phyloP scores from a whole-genome alignment of 106 monocot genomes.

The Xerophyta viscosa region DNA sequence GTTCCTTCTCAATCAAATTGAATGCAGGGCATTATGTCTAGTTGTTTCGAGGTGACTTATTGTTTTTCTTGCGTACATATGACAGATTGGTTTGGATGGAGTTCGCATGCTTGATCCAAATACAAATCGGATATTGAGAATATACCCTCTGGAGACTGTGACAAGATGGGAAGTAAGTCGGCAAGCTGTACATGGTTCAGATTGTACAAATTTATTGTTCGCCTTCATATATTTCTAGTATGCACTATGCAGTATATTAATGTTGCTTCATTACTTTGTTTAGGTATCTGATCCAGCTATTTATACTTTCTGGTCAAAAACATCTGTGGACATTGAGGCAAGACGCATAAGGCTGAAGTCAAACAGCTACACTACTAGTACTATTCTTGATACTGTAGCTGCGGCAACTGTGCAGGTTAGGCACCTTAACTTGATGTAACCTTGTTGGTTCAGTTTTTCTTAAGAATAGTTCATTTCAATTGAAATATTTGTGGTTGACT shows the following conservation, averaged over 20 bases:
- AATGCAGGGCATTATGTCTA: too few species aligned
- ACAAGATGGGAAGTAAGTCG: constrained; percentile 84
- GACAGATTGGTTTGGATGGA: constrained; percentile 94
- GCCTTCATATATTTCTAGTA: too few species aligned
- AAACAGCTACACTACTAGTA: constrained; percentile 85
- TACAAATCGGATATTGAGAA: constrained; percentile 68
- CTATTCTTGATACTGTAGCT: constrained; percentile 86
- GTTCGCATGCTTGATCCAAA: constrained; percentile 94
- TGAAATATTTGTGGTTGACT: too few species aligned
- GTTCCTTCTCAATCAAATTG: too few species aligned
- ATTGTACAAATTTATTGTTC: too few species aligned
- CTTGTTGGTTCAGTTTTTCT: background rate
- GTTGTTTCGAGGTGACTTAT: too few species aligned
- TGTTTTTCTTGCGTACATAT: too few species aligned
- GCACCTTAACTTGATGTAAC: background rate
- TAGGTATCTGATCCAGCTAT: constrained; percentile 72
- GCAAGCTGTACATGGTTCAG: background rate
- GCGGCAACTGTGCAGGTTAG: constrained; percentile 88
- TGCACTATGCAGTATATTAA: too few species aligned
- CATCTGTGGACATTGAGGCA: constrained; percentile 76
- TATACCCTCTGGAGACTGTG: constrained; percentile 81
- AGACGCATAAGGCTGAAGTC: constrained; percentile 92
- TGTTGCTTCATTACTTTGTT: background rate
- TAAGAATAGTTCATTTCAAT: background rate
- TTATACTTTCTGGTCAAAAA: constrained; percentile 95